A percentile compares a stretch with the other conserved stretches of the same genome.
Evolutionary conservation across 2,329 filamentous ascomycete genomes (phyloP).

Genomic region (Xylariaceae sp.): DNA sequence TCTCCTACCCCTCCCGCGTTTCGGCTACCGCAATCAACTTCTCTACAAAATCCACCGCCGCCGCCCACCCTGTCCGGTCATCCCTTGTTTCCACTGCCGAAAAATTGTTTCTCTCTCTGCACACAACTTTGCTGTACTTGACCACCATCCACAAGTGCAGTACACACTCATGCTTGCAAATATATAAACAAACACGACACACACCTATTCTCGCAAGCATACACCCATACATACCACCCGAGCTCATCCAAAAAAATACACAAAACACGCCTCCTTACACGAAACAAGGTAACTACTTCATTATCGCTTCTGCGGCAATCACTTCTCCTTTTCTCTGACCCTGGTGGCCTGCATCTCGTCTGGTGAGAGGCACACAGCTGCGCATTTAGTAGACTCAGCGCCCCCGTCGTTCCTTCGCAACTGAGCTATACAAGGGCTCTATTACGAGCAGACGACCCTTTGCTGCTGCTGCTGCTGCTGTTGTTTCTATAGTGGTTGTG

Average conservation of each 20-base stretch:
- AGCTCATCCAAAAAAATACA: neutral
- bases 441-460: neutral
- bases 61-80: neutral
- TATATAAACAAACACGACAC: constrained; percentile 2
- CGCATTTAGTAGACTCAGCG: constrained; percentile 11
- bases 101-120: constrained; percentile 3
- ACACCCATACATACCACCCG: neutral
- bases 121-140: neutral
- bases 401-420: neutral
- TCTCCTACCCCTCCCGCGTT: neutral
- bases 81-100: constrained; percentile 7
- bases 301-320: neutral
- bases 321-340: constrained; percentile 3
- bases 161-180: neutral
- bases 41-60: neutral
- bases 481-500: no score
- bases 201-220: neutral
- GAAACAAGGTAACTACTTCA: neutral
- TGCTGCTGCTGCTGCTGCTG: no score
- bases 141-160: neutral
- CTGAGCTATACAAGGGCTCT: neutral
- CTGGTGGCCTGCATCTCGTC: neutral
- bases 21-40: neutral
- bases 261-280: neutral
- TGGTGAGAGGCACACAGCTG: neutral